Percentiles rank a stretch among this genome's conserved stretches.
phyloP scores from a whole-genome alignment of 192 early-diverging fungal genomes.

The Backusella mclennaniae region DNA sequence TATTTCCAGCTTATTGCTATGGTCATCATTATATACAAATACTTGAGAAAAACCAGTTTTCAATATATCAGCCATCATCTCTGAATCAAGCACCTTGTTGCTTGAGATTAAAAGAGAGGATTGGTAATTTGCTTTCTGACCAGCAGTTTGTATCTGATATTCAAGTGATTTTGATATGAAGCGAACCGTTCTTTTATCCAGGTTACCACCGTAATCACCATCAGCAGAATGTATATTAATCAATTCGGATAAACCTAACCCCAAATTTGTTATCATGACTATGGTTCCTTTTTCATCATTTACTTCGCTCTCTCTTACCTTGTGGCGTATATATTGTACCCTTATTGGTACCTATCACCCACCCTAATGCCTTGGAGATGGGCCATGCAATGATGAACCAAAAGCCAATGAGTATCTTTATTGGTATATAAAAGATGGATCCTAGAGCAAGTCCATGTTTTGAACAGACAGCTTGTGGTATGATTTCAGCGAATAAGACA shows the following conservation, averaged over 20 bases:
- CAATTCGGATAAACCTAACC: neutral
- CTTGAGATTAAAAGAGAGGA: neutral
- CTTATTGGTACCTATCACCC: slow-evolving; percentile 71
- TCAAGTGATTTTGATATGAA: neutral
- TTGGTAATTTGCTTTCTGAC: neutral
- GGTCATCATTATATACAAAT: neutral
- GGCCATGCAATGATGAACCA: slow-evolving; percentile 74
- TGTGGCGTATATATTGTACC: slow-evolving; percentile 78
- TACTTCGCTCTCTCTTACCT: slow-evolving; percentile 22
- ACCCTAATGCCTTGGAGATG: slow-evolving; percentile 81
- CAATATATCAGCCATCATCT: neutral
- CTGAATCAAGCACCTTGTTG: neutral
- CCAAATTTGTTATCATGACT: neutral
- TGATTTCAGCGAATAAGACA: slow-evolving; percentile 92
- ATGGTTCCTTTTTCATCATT: neutral
- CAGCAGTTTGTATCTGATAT: neutral
- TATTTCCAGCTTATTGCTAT: neutral
- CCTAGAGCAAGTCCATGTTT: slow-evolving; percentile 87
- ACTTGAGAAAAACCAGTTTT: neutral
- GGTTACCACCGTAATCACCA: neutral
- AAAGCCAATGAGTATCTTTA: slow-evolving; percentile 55
- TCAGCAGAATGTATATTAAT: neutral
- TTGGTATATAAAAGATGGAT: slow-evolving; percentile 78
- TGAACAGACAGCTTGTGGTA: slow-evolving; percentile 91
- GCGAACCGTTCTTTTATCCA: neutral